Evolutionary conservation across 495 filamentous ascomycete species (phyloP).

Genomic region (Talaromyces adpressus): DNA sequence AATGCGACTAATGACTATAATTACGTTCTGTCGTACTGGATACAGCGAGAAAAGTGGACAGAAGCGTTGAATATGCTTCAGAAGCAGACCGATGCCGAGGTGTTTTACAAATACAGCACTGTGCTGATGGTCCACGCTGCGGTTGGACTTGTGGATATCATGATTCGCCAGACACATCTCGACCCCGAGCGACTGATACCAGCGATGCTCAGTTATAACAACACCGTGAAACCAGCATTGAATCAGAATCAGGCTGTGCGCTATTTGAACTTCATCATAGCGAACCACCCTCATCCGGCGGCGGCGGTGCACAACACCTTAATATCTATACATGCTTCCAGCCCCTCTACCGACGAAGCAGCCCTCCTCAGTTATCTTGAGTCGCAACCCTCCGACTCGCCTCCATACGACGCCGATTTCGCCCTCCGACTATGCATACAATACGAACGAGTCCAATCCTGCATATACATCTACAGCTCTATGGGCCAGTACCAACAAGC

Average conservation of each 20-base stretch:
- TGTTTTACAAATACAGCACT: constrained; percentile 92
- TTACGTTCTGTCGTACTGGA: constrained; percentile 94
- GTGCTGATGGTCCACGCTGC: constrained; percentile 90
- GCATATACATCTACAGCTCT: constrained; percentile 90
- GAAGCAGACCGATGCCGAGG: constrained; percentile 80
- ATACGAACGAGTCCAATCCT: constrained; percentile 82
- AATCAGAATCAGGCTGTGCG: constrained; percentile 86
- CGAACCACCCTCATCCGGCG: constrained; percentile 72
- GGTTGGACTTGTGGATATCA: constrained; percentile 77
- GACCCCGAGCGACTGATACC: constrained; percentile 84
- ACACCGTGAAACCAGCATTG: constrained; percentile 43
- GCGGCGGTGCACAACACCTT: constrained; percentile 96
- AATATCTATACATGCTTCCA: constrained; percentile 90
- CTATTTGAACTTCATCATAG: constrained; percentile 89
- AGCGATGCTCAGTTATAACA: constrained; percentile 87
- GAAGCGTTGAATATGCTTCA: constrained; percentile 84
- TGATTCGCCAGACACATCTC: constrained; percentile 89
- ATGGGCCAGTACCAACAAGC: constrained; percentile 92
- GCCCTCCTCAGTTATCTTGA: constrained; percentile 84
- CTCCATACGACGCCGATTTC: constrained; percentile 92
- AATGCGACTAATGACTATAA: constrained; percentile 83
- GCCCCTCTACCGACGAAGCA: constrained; percentile 71
- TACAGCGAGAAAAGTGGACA: constrained; percentile 91
- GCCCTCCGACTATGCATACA: constrained; percentile 92
- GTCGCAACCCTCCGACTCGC: constrained; percentile 62